phyloP scores from a whole-genome alignment of 2,329 filamentous ascomycete species.

The Fusarium armeniacum region DNA sequence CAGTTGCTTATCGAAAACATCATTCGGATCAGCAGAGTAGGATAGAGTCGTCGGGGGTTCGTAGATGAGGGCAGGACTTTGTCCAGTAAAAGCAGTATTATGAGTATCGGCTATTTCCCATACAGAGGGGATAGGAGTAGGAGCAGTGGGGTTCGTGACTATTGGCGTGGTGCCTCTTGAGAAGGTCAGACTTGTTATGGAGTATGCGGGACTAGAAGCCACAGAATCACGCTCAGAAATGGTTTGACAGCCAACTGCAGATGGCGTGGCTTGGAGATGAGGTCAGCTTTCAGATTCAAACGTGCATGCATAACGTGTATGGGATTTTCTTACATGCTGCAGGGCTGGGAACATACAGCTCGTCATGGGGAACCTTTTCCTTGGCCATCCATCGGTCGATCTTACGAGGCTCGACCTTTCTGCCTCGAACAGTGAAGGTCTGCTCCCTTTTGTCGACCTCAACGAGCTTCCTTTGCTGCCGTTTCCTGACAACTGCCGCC shows the following conservation, averaged over 20 bases:
- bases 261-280: not conserved
- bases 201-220: not conserved
- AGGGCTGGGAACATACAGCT: conserved; percentile 2
- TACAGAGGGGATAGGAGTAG: not conserved
- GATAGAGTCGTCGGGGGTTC: no score
- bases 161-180: rapidly evolving
- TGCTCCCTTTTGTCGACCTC: not conserved
- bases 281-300: not conserved
- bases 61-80: not conserved
- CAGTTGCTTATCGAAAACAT: no score
- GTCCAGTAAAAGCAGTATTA: not conserved
- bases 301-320: rapidly evolving
- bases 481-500: not conserved
- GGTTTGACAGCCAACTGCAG: not conserved
- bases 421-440: not conserved
- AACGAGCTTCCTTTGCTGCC: not conserved
- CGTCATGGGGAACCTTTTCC: no score
- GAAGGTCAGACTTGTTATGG: not conserved
- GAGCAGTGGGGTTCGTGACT: rapidly evolving
- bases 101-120: rapidly evolving
- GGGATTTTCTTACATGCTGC: not conserved
- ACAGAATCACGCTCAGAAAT: not conserved
- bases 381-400: conserved; percentile 15
- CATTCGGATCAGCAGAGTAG: no score
- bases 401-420: not conserved